Conservation (phyloP, 1,139 yeast genomes). For the Yarrowia galli region DNA sequence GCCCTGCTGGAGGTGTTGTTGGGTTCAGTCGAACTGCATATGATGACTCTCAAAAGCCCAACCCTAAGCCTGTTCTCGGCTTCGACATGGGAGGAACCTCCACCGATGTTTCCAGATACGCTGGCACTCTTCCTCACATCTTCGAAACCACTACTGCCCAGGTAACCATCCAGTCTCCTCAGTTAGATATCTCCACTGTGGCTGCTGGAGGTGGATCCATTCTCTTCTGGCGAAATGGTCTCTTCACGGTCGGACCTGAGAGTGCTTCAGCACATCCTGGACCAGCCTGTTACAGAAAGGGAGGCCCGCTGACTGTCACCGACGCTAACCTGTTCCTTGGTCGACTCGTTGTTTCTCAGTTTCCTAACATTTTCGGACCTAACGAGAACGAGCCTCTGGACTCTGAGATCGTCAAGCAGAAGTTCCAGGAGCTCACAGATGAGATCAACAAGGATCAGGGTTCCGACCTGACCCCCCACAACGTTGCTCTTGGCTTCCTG, state of each 20-base stretch:
- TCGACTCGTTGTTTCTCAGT: constrained; percentile 58
- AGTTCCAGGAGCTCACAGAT: constrained; percentile 55
- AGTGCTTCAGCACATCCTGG: constrained; percentile 66
- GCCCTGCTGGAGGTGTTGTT: constrained; percentile 69
- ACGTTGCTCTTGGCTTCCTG: constrained; percentile 60
- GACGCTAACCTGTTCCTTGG: constrained; percentile 63
- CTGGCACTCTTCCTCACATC: constrained; percentile 59
- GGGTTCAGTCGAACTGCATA: constrained; percentile 62
- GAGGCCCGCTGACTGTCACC: constrained; percentile 64
- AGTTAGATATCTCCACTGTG: constrained; percentile 63
- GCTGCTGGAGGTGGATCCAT: constrained; percentile 70
- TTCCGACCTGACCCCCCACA: constrained; percentile 52
- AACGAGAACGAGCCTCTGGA: constrained; percentile 59
- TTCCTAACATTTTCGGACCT: constrained; percentile 64
- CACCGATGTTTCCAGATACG: constrained; percentile 62
- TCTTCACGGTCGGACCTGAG: constrained; percentile 63
- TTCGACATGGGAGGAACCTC: constrained; percentile 71
- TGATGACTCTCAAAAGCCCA: constrained; percentile 44
- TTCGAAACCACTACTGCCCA: constrained; percentile 64
- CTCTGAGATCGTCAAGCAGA: constrained; percentile 52
- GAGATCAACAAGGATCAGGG: constrained; percentile 54
- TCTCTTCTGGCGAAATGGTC: constrained; percentile 58
- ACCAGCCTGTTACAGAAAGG: constrained; percentile 65
- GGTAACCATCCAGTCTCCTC: constrained; percentile 64
- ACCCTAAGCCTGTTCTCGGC: constrained; percentile 57